Conservation (phyloP, 78 protist genomes). For the Speleostelium caveatum region DNA sequence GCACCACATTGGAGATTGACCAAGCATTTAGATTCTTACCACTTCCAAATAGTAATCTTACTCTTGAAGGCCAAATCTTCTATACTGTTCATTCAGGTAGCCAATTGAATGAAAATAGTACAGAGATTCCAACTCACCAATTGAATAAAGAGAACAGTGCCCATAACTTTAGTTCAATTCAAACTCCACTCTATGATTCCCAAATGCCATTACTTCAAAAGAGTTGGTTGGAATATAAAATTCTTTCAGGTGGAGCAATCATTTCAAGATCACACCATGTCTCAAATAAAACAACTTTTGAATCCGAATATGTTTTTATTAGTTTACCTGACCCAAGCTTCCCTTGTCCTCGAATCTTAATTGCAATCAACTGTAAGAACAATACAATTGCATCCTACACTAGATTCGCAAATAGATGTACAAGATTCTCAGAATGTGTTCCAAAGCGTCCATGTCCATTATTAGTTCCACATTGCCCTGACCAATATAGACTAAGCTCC, state of each 20-base stretch:
- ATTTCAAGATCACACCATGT: too few species aligned
- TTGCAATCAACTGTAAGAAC: too few species aligned
- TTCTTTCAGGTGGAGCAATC: slow-evolving; percentile 1
- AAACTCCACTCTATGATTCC: neutral
- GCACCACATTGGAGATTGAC: neutral
- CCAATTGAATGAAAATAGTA: slow-evolving; percentile 4
- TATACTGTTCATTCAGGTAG: neutral
- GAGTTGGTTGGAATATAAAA: slow-evolving; percentile 9
- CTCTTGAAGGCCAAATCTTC: neutral
- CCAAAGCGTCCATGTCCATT: too few species aligned
- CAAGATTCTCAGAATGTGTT: too few species aligned
- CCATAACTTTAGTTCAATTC: neutral
- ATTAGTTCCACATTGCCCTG: too few species aligned
- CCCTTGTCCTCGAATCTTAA: too few species aligned
- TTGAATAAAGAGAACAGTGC: neutral
- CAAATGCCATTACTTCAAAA: neutral
- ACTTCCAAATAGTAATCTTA: neutral
- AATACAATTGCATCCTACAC: too few species aligned
- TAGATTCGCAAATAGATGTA: too few species aligned
- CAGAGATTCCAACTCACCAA: neutral
- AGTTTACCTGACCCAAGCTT: too few species aligned
- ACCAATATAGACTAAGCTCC: too few species aligned
- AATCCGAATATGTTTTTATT: too few species aligned
- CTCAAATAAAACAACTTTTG: too few species aligned
- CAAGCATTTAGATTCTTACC: slow-evolving; percentile 2